phyloP scores from a whole-genome alignment of 495 filamentous ascomycete genomes.

The Hypoxylon trugodes region DNA sequence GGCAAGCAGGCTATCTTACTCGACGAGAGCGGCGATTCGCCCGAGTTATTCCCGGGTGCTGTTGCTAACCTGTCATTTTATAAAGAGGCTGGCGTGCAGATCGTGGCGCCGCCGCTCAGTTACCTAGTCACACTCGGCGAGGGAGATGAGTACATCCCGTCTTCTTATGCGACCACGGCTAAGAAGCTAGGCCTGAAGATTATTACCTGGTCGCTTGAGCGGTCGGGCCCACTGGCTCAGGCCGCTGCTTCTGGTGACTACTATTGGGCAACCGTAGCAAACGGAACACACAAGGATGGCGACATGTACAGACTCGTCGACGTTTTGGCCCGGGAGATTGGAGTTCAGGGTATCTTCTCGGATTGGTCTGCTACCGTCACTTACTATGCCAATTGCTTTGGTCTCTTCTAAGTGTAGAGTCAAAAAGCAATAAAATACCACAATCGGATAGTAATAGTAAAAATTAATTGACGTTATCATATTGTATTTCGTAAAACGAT shows the following conservation, averaged over 20 bases:
- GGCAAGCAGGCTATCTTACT: constrained; percentile 66
- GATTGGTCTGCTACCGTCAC: constrained; percentile 70
- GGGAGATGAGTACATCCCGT: constrained; percentile 52
- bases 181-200: constrained; percentile 64
- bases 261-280: constrained; percentile 61
- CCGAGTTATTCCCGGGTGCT: constrained; percentile 53
- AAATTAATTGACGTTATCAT: no score
- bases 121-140: constrained; percentile 52
- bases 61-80: constrained; percentile 59
- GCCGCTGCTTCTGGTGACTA: constrained; percentile 55
- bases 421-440: neutral
- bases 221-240: constrained; percentile 61
- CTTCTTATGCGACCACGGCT: constrained; percentile 55
- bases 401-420: constrained; percentile 41
- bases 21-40: constrained; percentile 61
- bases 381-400: constrained; percentile 71
- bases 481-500: no score
- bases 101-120: constrained; percentile 52
- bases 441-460: no score
- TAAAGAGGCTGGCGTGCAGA: constrained; percentile 51
- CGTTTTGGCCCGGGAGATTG: constrained; percentile 64
- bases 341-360: constrained; percentile 64
- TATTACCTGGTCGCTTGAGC: constrained; percentile 69
- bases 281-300: constrained; percentile 63
- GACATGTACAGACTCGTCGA: constrained; percentile 67